Evolutionary conservation across 1,284 basidiomycete species (phyloP).

Genomic region (Cutaneotrichosporon cutaneum): DNA sequence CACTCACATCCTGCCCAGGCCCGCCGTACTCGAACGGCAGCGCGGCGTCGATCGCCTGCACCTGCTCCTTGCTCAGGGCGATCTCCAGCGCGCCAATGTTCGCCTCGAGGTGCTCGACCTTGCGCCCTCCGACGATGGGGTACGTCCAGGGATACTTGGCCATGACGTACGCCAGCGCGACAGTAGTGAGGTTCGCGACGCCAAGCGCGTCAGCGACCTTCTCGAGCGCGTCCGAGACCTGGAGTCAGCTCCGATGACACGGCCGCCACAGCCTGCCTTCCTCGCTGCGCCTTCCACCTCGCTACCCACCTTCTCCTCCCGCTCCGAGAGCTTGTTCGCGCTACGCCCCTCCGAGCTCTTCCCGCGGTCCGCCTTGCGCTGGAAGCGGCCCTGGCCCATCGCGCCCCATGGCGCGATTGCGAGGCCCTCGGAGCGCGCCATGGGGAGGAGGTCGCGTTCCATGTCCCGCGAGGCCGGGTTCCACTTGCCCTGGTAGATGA

Average conservation of each 20-base stretch:
- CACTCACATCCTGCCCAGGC: neutral
- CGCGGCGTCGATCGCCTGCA: constrained; percentile 44
- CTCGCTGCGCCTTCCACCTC: neutral
- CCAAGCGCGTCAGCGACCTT: constrained; percentile 50
- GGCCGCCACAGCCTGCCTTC: constrained; percentile 27
- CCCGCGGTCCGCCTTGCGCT: constrained; percentile 46
- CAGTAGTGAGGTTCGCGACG: constrained; percentile 35
- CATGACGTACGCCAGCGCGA: constrained; percentile 27
- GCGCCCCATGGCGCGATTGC: constrained; percentile 53
- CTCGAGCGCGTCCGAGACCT: constrained; percentile 39
- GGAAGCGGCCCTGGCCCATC: constrained; percentile 53
- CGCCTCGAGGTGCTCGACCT: constrained; percentile 41
- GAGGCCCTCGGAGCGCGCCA: constrained; percentile 57
- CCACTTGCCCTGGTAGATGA: constrained; percentile 62
- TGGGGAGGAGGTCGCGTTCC: constrained; percentile 65
- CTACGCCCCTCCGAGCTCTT: constrained; percentile 35
- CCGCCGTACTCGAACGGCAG: constrained; percentile 38
- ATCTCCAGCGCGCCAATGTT: constrained; percentile 50
- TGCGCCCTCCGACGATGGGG: constrained; percentile 53
- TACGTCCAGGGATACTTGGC: constrained; percentile 34
- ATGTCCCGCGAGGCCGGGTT: constrained; percentile 56
- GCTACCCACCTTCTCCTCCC: constrained; percentile 29
- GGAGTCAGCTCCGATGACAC: neutral
- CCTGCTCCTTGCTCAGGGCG: constrained; percentile 44
- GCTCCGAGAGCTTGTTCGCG: constrained; percentile 25